These are phyloP conservation scores for Kondoa subrosea DNA, from an alignment of 768 basidiomycete species.

Conservation along the genomic window DNA sequence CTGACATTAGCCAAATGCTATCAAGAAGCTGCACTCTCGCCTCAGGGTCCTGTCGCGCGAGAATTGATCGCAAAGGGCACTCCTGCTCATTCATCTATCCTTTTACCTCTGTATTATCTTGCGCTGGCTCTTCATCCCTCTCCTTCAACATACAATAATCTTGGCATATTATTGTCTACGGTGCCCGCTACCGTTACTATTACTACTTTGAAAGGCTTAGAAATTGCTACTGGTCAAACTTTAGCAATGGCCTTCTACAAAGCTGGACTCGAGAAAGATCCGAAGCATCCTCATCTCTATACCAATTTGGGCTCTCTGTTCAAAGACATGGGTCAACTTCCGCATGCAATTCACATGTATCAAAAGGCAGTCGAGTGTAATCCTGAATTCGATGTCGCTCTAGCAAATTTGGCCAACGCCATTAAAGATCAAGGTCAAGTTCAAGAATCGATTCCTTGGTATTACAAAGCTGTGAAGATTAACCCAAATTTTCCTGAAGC, in stretches of 20 bases:
- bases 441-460: conserved; percentile 39
- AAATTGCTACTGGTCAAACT: conserved; percentile 29
- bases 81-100: conserved; percentile 30
- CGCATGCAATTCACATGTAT: conserved; percentile 39
- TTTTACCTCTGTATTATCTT: conserved; percentile 40
- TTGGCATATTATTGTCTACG: conserved; percentile 39
- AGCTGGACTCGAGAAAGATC: conserved; percentile 37
- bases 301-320: conserved; percentile 42
- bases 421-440: conserved; percentile 39
- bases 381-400: conserved; percentile 41
- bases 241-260: conserved; percentile 39
- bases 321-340: conserved; percentile 39
- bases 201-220: conserved; percentile 9
- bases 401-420: conserved; percentile 42
- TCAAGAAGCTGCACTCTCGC: conserved; percentile 32
- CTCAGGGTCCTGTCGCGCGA: conserved; percentile 23
- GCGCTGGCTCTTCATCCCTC: conserved; percentile 38
- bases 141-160: conserved; percentile 40
- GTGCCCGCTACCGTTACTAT: conserved; percentile 27
- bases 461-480: conserved; percentile 36
- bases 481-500: conserved; percentile 40
- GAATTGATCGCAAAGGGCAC: conserved; percentile 20
- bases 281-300: conserved; percentile 40
- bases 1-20: conserved; percentile 39
- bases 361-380: conserved; percentile 35